Evolutionary conservation across 2,329 filamentous ascomycete species (phyloP).

Genomic region (Scedosporium boydii): DNA sequence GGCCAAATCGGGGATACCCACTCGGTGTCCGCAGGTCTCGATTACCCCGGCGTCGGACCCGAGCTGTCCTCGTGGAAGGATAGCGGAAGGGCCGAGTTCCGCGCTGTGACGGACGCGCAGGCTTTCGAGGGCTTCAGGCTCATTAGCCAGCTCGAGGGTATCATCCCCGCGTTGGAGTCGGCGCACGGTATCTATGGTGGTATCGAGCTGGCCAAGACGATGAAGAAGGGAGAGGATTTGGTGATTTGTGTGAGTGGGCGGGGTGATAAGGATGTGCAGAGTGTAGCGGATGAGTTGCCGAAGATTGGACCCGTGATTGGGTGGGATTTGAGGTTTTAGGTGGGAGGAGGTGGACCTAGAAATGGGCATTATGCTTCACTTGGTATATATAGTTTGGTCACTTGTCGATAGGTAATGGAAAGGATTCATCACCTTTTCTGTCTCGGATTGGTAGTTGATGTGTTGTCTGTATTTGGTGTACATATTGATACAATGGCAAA

Average conservation of each 20-base stretch:
- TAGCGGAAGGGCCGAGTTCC: constrained; percentile 71
- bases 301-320: constrained; percentile 81
- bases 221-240: constrained; percentile 79
- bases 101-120: constrained; percentile 84
- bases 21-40: constrained; percentile 89
- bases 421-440: neutral
- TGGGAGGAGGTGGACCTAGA: neutral
- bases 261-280: constrained; percentile 98
- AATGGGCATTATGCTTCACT: neutral
- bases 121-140: constrained; percentile 81
- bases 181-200: constrained; percentile 88
- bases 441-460: neutral
- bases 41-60: constrained; percentile 94
- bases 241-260: constrained; percentile 90
- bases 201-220: constrained; percentile 82
- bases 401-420: neutral
- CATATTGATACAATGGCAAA: constrained; percentile 6
- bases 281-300: constrained; percentile 88
- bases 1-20: constrained; percentile 94
- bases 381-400: neutral
- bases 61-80: constrained; percentile 94
- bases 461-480: neutral
- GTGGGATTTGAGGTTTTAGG: constrained; percentile 55
- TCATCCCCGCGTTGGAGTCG: constrained; percentile 91
- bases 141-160: constrained; percentile 82